Evolutionary conservation across 345 rosid genomes (phyloP), one percentile per base, ranked within the genome.

Genomic region (Erysimum cheiranthoides): DNA sequence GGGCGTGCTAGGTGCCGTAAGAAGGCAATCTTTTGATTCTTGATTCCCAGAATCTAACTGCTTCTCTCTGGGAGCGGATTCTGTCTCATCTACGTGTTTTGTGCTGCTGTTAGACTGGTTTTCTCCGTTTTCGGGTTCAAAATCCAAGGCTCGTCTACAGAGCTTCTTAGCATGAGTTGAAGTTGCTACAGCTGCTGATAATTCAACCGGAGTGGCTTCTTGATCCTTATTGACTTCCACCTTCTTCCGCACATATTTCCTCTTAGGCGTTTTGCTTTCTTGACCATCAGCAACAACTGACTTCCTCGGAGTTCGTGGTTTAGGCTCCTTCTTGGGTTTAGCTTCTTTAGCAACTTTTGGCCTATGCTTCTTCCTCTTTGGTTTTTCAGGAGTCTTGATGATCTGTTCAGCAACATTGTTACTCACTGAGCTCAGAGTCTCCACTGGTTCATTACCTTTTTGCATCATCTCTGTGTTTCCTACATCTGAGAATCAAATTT

Each of bases 361-460:
- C 78, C 97, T 83, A 75, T 90, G 97, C 78, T 92, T 95, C 70
- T 63, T 95, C 78, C 92, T 84, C 81, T 85, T 95, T 2, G 86
- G 86, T 60, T 89, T 90, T 61, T 81, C 83, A 3, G 93, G 98
- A 31, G 96, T 92, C 82, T 73, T 82, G 42, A 61, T 78, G 61
- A 58, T 77, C 57, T 76, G 66, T 13, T 82, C 83, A 68, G 57
- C 84, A 72, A 76, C 61, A 78, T 64, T 72, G n/a, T 77, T 76
- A 81, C 78, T 75, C 66, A 61, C 45, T 17, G 73, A 57, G 59
- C 34, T 66, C 2, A 45, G 53, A 39, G 69, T 46, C 61, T 43
- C 71, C 51, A 18, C 42, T 32, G 38, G 14, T 12, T 58, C 61
- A 42, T 56, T 70, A 70, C 43, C 76, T 68, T 56, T 72, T 25